Evolutionary conservation across 2,329 filamentous ascomycete species (phyloP).

Genomic region (Bipolaris bicolor): DNA sequence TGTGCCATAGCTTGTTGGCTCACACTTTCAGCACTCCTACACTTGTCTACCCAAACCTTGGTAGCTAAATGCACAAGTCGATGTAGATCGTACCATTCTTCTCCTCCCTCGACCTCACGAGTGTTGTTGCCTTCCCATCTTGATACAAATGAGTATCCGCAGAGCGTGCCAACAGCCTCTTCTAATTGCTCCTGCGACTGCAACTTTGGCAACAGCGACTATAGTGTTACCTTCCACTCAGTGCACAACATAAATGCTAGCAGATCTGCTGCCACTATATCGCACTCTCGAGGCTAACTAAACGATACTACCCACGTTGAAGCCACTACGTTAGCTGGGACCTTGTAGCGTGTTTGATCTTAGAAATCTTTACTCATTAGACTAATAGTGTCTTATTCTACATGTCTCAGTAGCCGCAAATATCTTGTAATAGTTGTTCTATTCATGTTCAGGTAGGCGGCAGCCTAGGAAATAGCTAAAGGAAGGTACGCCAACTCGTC

Average conservation of each 20-base stretch:
- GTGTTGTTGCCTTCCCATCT: conserved; percentile 16
- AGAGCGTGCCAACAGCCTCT: conserved; percentile 31
- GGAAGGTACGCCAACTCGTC: conserved; percentile 50
- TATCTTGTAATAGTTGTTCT: conserved; percentile 40
- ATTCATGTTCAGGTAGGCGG: conserved; percentile 50
- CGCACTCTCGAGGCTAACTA: conserved; percentile 32
- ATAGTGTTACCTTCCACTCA: conserved; percentile 25
- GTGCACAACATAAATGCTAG: conserved; percentile 43
- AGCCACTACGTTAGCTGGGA: conserved; percentile 48
- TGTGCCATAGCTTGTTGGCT: background rate
- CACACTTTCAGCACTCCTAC: background rate
- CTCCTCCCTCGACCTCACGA: background rate
- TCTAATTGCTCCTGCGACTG: conserved; percentile 17
- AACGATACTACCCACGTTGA: conserved; percentile 55
- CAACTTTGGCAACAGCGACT: conserved; percentile 17
- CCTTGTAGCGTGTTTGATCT: conserved; percentile 47
- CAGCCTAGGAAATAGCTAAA: conserved; percentile 46
- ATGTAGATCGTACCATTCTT: conserved; percentile 15
- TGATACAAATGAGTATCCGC: conserved; percentile 29
- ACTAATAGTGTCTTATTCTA: conserved; percentile 41
- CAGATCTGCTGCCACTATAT: conserved; percentile 45
- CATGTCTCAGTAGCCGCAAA: conserved; percentile 39
- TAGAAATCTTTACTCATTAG: conserved; percentile 50
- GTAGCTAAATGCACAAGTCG: conserved; percentile 26
- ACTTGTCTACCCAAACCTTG: conserved; percentile 2